A percentile compares a stretch with the other conserved stretches of the same genome.
Evolutionary conservation across 495 filamentous ascomycete species (phyloP).

Genomic region (Mytilinidion resinicola): DNA sequence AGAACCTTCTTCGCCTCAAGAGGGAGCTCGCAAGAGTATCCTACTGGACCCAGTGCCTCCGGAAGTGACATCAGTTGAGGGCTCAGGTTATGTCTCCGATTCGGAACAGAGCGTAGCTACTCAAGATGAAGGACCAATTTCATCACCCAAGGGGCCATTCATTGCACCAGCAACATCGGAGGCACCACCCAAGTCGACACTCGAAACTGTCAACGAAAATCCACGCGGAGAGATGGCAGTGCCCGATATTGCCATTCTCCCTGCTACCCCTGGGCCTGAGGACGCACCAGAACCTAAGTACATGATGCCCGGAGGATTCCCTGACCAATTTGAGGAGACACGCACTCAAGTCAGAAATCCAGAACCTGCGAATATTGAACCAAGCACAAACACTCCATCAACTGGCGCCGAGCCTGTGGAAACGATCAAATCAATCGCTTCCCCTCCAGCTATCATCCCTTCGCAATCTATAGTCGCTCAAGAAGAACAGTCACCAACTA

Average conservation of each 20-base stretch:
- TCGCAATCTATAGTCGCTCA: not conserved
- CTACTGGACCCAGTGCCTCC: conserved; percentile 54
- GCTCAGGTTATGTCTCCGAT: conserved; percentile 49
- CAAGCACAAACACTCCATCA: too few relatives aligned
- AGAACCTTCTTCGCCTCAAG: not conserved
- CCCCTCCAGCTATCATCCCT: not conserved
- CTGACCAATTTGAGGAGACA: conserved; percentile 11
- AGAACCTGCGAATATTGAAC: not conserved
- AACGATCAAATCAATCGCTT: not conserved
- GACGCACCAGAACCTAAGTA: conserved; percentile 16
- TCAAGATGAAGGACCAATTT: not conserved
- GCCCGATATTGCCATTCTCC: not conserved
- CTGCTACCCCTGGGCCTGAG: not conserved
- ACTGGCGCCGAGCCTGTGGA: not conserved
- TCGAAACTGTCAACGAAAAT: too few relatives aligned
- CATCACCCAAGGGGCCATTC: not conserved
- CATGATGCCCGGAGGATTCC: conserved; percentile 22
- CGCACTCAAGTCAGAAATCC: not conserved
- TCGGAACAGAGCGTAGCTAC: conserved; percentile 25
- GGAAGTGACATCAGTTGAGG: conserved; percentile 59
- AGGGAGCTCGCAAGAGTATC: conserved; percentile 31
- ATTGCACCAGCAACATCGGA: not conserved
- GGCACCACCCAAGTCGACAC: not conserved
- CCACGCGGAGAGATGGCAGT: not conserved
- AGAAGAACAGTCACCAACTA: too few relatives aligned